Evolutionary conservation across 2,329 filamentous ascomycete genomes (phyloP), one percentile per base, ranked within the genome.

Genomic region (Diaporthe caulivora): DNA sequence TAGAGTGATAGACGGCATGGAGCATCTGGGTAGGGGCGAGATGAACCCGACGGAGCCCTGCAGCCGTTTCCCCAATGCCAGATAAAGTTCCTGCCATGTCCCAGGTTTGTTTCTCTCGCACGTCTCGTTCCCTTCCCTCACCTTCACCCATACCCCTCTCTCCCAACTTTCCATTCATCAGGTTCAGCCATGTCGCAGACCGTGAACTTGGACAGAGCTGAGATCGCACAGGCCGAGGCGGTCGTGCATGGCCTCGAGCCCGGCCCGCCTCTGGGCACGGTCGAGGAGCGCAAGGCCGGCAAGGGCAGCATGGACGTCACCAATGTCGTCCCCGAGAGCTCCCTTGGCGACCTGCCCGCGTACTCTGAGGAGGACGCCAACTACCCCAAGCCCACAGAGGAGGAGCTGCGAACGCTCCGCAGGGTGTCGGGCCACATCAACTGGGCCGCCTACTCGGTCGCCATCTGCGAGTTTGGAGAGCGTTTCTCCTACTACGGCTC

Each of bases 401-500:
- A 93, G 79, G 91, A 93, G 75, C 81, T 91, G 74, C 80, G 76
- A 18, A 91, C 89, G 0, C 87, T 93, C n/a, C 88, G 86, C 65
- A 89, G 90, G 78, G 88, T 93, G 29, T 89, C 91, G 17, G 91
- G 90, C 75, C 87, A 86, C 79, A 89, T 95, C 75, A 90, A 91
- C 64, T 91, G 88, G 87, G 84, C 87, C 71, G 88, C 92, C 73
- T 95, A 91, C 83, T 91, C 90, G 34, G 89, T 95, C 74, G 92
- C 92, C 62, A 91, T 94, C 75, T 90, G 93, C 74, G 93, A 95
- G 82, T 84, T 94, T 72, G 93, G 91, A 83, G 93, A 95, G 84
- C 91, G 93, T 64, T 94, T 94, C 83, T 92, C 91, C 18, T 95
- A 94, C 88, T 94, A 95, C 79, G 93, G 93, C 71, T 92, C 91